Conservation (phyloP, 2,329 filamentous ascomycete genomes). For the Sphaerostilbella broomeana region DNA sequence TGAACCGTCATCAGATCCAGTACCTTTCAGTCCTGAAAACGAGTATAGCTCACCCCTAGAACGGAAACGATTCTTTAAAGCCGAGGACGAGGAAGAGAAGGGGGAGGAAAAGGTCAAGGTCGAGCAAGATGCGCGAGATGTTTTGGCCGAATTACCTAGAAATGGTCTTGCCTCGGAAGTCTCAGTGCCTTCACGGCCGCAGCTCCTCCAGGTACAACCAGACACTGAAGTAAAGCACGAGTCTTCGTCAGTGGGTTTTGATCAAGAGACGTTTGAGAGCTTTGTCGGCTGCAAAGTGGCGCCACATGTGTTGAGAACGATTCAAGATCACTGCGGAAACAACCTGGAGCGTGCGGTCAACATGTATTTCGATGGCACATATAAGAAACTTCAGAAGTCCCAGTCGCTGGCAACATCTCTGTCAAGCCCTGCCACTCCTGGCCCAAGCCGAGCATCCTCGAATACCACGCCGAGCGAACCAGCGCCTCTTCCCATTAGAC, state of each 20-base stretch:
- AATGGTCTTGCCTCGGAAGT: conserved; percentile 8
- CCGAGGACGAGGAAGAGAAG: conserved; percentile 11
- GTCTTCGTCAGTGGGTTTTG: conserved; percentile 38
- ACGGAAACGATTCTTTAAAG: conserved; percentile 22
- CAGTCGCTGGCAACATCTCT: conserved; percentile 12
- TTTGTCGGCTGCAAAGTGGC: conserved; percentile 54
- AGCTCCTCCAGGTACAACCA: neutral
- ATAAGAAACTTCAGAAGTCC: conserved; percentile 44
- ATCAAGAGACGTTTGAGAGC: conserved; percentile 50
- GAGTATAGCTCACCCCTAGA: conserved; percentile 18
- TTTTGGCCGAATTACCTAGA: conserved; percentile 14
- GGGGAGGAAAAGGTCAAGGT: conserved; percentile 10
- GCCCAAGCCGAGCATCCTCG: conserved; percentile 11
- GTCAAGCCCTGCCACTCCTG: conserved; percentile 4
- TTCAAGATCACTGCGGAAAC: conserved; percentile 49
- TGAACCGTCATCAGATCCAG: conserved; percentile 24
- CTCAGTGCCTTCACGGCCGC: conserved; percentile 3
- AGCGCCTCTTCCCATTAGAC: conserved; percentile 11
- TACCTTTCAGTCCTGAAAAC: conserved; percentile 18
- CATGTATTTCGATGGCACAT: conserved; percentile 65
- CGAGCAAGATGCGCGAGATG: conserved; percentile 15
- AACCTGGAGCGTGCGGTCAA: conserved; percentile 58
- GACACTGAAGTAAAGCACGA: conserved; percentile 3
- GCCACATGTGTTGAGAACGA: conserved; percentile 39
- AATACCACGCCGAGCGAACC: conserved; percentile 10